Base-by-base conservation (phyloP, 352 stramenopile genomes). In the Globisporangium middletonii region DNA sequence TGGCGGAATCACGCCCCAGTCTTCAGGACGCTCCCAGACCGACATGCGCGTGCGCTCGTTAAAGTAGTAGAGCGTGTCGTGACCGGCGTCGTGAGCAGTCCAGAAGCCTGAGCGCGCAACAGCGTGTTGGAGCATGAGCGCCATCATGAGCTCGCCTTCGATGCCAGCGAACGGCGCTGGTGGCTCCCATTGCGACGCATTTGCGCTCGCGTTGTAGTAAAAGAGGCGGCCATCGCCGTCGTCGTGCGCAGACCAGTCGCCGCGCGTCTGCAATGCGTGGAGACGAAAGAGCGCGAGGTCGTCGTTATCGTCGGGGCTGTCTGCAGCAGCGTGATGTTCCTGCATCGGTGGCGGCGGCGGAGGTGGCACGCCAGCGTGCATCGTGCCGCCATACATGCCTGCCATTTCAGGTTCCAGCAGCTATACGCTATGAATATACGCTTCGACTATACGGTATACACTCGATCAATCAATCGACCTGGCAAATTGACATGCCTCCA, bases 61-160 rank as follows among this genome's bases (percentile, higher is more conserved):
- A 54, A 92, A 92, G 59, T 92, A 94, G 53, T 91, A 94, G 26
- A 92, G 58, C 44, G 80, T 86, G 2, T 76, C 83, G 35, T 87
- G 80, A 27, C 79, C 81, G 0, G 82, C 64, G 45, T 89, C 79
- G 50, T 92, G 81, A 13, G 77, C 83, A 8, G 69, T 88, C 83
- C 83, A 94, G n/a, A 53, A 51, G 13, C 75, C 77, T 0, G 76
- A 91, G 53, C 72, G 76, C 54, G 74, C 83, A 16, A 92, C 63
- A 0, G 81, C 79, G 30, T 84, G 68, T 58, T 88, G 67, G 54
- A 94, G 66, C 81, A 94, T 94, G 26, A 90, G 72, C 68, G 81
- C 75, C 83, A 92, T 94, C 81, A 92, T 89, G 58, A 89, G 82
- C 53, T 83, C 74, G 37, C 72, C 80, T 50, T 90, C 79, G 27